Percentiles rank a stretch among this genome's conserved stretches.
phyloP scores from a whole-genome alignment of 345 rosid species.

The Acer negundo region DNA sequence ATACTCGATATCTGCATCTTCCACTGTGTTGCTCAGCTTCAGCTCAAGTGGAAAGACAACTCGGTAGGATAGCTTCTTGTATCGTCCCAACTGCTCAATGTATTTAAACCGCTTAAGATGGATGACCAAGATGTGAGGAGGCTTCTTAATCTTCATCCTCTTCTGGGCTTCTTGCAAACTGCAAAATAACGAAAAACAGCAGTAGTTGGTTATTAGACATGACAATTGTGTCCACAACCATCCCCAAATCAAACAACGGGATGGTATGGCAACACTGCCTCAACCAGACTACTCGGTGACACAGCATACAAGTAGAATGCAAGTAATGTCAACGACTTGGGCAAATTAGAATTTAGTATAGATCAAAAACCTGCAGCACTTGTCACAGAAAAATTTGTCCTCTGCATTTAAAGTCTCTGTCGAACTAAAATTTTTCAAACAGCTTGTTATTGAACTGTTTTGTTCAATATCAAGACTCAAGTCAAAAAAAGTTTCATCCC shows the following conservation, averaged over 20 bases:
- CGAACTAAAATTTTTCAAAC: slow-evolving; percentile 98
- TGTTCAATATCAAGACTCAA: slow-evolving; percentile 99
- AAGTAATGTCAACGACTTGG: background rate
- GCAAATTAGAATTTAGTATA: slow-evolving; percentile 5
- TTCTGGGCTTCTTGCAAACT: slow-evolving; percentile 99
- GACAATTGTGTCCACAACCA: background rate
- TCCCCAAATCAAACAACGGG: background rate
- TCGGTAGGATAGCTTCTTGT: slow-evolving; percentile 93
- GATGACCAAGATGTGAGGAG: slow-evolving; percentile 88
- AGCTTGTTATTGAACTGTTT: slow-evolving; percentile 98
- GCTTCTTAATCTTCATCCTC: slow-evolving; percentile 99
- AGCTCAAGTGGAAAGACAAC: slow-evolving; percentile 95
- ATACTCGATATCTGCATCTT: slow-evolving; percentile 86
- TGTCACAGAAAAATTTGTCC: slow-evolving; percentile 99
- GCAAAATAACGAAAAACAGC: slow-evolving; percentile 27
- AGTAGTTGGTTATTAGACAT: background rate
- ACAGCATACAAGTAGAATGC: background rate
- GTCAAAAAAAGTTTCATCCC: slow-evolving; percentile 97
- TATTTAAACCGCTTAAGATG: slow-evolving; percentile 96
- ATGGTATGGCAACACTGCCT: background rate
- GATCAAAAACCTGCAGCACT: slow-evolving; percentile 88
- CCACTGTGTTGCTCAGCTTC: slow-evolving; percentile 91
- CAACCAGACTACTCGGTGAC: background rate
- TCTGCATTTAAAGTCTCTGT: slow-evolving; percentile 99
- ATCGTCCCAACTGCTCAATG: slow-evolving; percentile 92